Evolutionary conservation across 2,329 filamentous ascomycete genomes (phyloP).

Genomic region (Arthrocladium fulminans): DNA sequence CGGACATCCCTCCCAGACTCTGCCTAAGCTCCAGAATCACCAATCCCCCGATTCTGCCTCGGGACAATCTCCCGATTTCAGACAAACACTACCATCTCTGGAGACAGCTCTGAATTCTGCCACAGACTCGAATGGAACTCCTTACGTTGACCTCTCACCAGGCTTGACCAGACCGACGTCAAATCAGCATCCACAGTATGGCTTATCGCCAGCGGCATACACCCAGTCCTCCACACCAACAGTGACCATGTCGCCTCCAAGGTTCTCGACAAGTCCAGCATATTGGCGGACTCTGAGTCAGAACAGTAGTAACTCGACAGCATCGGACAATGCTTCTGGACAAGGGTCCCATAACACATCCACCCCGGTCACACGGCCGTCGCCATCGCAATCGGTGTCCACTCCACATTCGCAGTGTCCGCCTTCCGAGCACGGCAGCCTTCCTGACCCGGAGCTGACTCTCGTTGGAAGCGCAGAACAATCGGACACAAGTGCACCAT

Average conservation of each 20-base stretch:
- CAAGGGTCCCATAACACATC: constrained; percentile 10
- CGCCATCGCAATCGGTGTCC: constrained; percentile 9
- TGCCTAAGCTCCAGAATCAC: constrained; percentile 33
- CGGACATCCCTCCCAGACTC: constrained; percentile 26
- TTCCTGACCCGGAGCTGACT: background rate
- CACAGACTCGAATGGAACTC: constrained; percentile 16
- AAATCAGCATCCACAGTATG: constrained; percentile 26
- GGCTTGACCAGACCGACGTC: constrained; percentile 21
- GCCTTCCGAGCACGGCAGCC: constrained; percentile 2
- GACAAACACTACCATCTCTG: constrained; percentile 34
- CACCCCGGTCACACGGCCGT: constrained; percentile 16
- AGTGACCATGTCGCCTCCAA: constrained; percentile 32
- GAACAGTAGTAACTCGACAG: constrained; percentile 16
- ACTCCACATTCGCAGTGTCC: constrained; percentile 5
- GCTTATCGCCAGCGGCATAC: constrained; percentile 26
- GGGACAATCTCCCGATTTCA: constrained; percentile 28
- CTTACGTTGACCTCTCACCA: constrained; percentile 23
- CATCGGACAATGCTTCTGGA: constrained; percentile 15
- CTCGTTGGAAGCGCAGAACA: background rate
- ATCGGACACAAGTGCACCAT: constrained; percentile 10
- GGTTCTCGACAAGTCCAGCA: constrained; percentile 25
- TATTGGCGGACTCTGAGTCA: constrained; percentile 14
- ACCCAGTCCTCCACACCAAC: constrained; percentile 29
- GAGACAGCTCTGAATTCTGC: constrained; percentile 29
- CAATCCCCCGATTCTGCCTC: constrained; percentile 27